Evolutionary conservation across 2,329 filamentous ascomycete genomes (phyloP), one percentile per base, ranked within the genome.

Genomic region (Colletotrichum neosansevieriae): DNA sequence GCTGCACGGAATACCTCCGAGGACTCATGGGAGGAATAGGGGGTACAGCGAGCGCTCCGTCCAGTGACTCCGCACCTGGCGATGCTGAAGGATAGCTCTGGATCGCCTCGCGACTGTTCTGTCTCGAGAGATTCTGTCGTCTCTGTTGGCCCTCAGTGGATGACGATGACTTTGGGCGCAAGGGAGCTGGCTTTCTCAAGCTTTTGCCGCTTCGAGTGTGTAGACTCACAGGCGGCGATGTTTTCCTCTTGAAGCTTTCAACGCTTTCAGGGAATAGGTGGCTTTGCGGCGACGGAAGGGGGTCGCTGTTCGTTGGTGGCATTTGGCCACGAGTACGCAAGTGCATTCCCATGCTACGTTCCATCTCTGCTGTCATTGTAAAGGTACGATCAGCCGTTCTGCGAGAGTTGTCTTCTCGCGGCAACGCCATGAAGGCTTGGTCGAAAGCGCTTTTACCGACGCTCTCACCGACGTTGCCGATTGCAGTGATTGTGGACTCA

Each of bases 151-250:
- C 44, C 50, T 71, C 68, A 44, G 64, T 71, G 13, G 78, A 74
- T 2, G 78, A 77, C 2, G 77, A 80, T 12, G 79, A 79, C 42
- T 77, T 76, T 5, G 80, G 73, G 29, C 81, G 79, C 11, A 78
- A 71, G 12, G 79, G 77, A 9, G 78, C 71, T 12, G 78, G 77
- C 3, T 61, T 68, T 6, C 59, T 59, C 77, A 81, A 17, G 74
- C 76, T 51, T 73, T 77, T 11, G 12, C 70, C 75, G 34, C 78
- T 80, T 29, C 80, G 78, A 4, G 79, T 82, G n/a, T 76, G 76
- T 75, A 84, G 79, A 71, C 80, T 84, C 32, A 83, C 77, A 0
- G 83, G 81, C 1, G 81, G 80, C 3, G 80, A 77, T 0, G 79
- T 78, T 60, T 73, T 80, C 63, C 75, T 78, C 45, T 73, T 75